Percentiles rank a stretch among this genome's conserved stretches.
These are phyloP conservation scores for Phyllosticta citribraziliensis DNA, from an alignment of 2,329 filamentous ascomycete species.

Conservation along the genomic window DNA sequence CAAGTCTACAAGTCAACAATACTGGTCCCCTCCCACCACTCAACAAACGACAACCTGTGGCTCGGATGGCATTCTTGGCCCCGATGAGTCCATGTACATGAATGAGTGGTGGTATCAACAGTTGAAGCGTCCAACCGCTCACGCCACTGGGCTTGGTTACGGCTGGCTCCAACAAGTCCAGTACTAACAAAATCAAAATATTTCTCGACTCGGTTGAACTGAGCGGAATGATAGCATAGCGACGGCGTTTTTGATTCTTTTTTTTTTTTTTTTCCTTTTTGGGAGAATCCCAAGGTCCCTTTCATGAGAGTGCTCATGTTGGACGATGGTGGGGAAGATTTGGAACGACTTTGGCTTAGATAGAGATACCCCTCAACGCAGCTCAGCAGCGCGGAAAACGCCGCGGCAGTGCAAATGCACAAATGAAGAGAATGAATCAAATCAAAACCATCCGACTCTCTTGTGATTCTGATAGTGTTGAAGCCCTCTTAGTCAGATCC, in stretches of 20 bases:
- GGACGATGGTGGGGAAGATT: not conserved
- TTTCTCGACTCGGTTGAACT: not conserved
- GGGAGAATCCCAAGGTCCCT: not conserved
- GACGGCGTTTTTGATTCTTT: conserved; percentile 18
- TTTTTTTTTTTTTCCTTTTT: not conserved
- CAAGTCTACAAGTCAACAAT: conserved; percentile 13
- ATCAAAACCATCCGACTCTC: not conserved
- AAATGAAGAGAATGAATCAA: not conserved
- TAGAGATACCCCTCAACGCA: not conserved
- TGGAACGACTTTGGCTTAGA: not conserved
- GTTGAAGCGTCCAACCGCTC: conserved; percentile 24
- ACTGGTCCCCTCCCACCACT: conserved; percentile 21
- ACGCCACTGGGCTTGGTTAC: conserved; percentile 27
- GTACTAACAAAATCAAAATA: not conserved
- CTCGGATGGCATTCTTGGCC: conserved; percentile 24
- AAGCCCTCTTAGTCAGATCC: not conserved
- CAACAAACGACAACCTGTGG: conserved; percentile 18
- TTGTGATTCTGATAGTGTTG: not conserved
- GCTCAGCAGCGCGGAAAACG: not conserved
- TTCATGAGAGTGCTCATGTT: no score
- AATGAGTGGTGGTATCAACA: conserved; percentile 34
- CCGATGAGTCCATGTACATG: conserved; percentile 27
- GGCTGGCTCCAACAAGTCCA: conserved; percentile 25
- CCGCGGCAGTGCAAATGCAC: not conserved
- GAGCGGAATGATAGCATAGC: conserved; percentile 17